phyloP scores from a whole-genome alignment of 805 yeast species.

The Suhomyces vadensis region DNA sequence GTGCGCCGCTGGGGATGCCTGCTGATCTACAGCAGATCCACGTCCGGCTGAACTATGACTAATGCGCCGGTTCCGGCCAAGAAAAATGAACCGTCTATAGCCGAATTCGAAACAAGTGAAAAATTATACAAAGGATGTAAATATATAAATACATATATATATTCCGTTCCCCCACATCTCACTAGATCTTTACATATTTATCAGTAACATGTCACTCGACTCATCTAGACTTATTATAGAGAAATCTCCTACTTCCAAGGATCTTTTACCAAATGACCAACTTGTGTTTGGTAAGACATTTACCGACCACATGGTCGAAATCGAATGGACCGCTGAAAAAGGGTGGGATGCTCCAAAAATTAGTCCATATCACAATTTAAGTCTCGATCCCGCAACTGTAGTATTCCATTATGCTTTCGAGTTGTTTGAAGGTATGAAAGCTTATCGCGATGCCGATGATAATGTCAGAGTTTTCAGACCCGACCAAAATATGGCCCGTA shows the following conservation, averaged over 20 bases:
- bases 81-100: background rate
- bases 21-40: no score
- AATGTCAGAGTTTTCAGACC: conserved; percentile 28
- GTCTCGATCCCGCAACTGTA: conserved; percentile 26
- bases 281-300: conserved; percentile 29
- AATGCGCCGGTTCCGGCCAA: conserved; percentile 1
- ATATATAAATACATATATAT: background rate
- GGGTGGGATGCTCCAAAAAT: conserved; percentile 32
- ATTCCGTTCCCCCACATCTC: background rate
- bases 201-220: conserved; percentile 17
- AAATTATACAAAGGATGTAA: no score
- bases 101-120: background rate
- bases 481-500: conserved; percentile 28
- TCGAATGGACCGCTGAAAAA: conserved; percentile 27
- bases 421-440: conserved; percentile 34
- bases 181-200: background rate
- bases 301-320: conserved; percentile 32
- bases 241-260: conserved; percentile 24
- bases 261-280: conserved; percentile 24
- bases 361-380: conserved; percentile 28
- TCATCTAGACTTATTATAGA: conserved; percentile 23
- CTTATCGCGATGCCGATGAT: conserved; percentile 24
- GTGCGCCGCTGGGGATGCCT: no score
- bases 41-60: background rate
- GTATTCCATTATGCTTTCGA: conserved; percentile 33